Evolutionary conservation across 2,329 filamentous ascomycete species (phyloP), one percentile per base, ranked within the genome.

Genomic region (Escovopsis weberi): DNA sequence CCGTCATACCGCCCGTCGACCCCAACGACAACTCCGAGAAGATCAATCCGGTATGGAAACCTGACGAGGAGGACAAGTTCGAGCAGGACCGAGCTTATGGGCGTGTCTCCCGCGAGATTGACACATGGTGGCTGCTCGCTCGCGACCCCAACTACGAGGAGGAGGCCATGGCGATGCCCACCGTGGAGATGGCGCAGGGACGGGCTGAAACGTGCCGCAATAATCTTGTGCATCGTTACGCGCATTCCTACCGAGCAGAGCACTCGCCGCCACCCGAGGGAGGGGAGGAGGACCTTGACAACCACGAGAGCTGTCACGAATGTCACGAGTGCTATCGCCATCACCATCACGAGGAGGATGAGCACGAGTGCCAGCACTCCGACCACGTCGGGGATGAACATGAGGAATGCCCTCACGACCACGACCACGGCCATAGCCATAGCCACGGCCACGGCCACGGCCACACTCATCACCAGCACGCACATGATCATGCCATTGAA

Each of bases 71-170:
- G 18, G 68, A 76, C 50, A 77, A 75, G 51, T 75, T 70, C 45
- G 68, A 75, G 51, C 72, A 78, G 52, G 75, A 80, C 52, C 65
- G 64, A 28, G 60, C 63, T 9, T 79, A 79, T 48, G 74, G 74
- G 2, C 68, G 73, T 33, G 75, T 80, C 0, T 81, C 77, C 1
- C 65, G 74, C 47, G 77, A 81, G 55, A 70, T 80, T 40, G 77
- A 81, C 53, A 68, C 67, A 2, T 81, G 77, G 77, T 81, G 77
- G 75, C 65, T 74, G 37, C 68, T 67, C 39, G 72, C 72, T 36
- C 67, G 75, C 35, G 73, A 79, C 46, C 70, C 71, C 2, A 80
- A 79, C 51, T 72, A 72, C 45, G 72, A 74, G 35, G 68, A 70
- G 19, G 77, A 73, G 69, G 66, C 70, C 28, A 65, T 74, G 0